Percentiles rank a stretch among this genome's conserved stretches.
phyloP scores from a whole-genome alignment of 2,329 filamentous ascomycete genomes.

The Neofusicoccum sp. region DNA sequence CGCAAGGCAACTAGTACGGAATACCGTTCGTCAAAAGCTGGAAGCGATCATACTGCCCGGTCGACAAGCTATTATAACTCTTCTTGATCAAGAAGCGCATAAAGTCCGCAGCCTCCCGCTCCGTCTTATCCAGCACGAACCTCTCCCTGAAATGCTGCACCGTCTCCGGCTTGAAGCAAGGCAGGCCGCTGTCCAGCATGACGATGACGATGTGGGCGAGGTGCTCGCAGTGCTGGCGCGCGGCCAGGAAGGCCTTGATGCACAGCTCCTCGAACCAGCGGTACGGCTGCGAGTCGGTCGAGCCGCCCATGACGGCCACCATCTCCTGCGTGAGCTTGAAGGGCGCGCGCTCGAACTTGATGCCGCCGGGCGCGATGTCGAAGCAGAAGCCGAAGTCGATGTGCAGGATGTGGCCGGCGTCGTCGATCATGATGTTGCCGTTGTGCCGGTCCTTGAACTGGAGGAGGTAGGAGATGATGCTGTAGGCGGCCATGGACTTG shows the following conservation, averaged over 20 bases:
- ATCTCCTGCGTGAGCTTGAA: constrained; percentile 98
- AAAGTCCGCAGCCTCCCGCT: constrained; percentile 91
- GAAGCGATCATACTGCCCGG: constrained; percentile 96
- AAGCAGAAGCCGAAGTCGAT: constrained; percentile 99
- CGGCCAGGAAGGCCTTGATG: constrained; percentile 90
- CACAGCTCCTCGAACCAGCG: constrained; percentile 95
- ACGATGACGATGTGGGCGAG: constrained; percentile 84
- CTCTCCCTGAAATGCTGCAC: constrained; percentile 88
- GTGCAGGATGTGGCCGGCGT: constrained; percentile 93
- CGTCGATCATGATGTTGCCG: constrained; percentile 99
- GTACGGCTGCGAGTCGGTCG: constrained; percentile 79
- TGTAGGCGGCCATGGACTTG: constrained; percentile 99
- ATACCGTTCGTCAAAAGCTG: constrained; percentile 97
- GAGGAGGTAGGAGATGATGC: constrained; percentile 89
- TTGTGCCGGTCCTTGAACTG: constrained; percentile 99
- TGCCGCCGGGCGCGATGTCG: constrained; percentile 93
- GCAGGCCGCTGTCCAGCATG: constrained; percentile 94
- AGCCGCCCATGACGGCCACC: constrained; percentile 97
- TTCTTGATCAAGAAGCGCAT: constrained; percentile 87
- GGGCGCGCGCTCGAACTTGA: constrained; percentile 94
- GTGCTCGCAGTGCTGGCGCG: constrained; percentile 82
- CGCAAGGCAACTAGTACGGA: constrained; percentile 63
- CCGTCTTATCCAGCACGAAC: constrained; percentile 87
- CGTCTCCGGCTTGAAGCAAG: constrained; percentile 96
- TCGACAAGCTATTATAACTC: constrained; percentile 87